Percentiles rank a stretch among this genome's conserved stretches.
phyloP scores from a whole-genome alignment of 768 basidiomycete genomes.

The Leccinum subtestaceum region DNA sequence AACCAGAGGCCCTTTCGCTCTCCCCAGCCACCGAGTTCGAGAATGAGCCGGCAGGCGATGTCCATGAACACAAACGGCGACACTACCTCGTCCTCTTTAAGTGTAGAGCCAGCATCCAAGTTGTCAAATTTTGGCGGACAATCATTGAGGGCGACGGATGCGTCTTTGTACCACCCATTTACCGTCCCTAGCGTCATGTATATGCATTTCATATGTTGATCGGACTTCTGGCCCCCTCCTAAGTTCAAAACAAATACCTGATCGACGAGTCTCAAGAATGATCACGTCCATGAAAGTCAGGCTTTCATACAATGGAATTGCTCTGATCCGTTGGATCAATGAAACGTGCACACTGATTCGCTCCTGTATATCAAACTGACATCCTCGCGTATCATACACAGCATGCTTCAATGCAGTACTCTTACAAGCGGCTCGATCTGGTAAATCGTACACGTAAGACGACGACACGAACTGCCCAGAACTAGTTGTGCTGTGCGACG shows the following conservation, averaged over 20 bases:
- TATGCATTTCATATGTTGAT: neutral
- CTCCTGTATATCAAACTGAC: neutral
- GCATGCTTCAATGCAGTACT: neutral
- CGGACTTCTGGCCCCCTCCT: too few species aligned
- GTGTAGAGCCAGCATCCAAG: slow-evolving; percentile 17
- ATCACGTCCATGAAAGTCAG: too few species aligned
- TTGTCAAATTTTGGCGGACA: slow-evolving; percentile 21
- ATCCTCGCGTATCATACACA: neutral
- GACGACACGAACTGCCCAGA: too few species aligned
- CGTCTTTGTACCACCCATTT: too few species aligned
- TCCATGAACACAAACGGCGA: slow-evolving; percentile 97
- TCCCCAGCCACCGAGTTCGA: slow-evolving; percentile 82
- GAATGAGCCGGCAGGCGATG: slow-evolving; percentile 87
- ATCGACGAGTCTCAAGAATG: too few species aligned
- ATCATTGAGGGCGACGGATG: slow-evolving; percentile 5
- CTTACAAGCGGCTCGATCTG: neutral
- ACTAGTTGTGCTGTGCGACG: neutral
- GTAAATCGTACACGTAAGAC: too few species aligned
- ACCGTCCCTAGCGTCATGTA: too few species aligned
- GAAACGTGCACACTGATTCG: too few species aligned
- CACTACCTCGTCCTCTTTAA: slow-evolving; percentile 60
- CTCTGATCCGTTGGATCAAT: too few species aligned
- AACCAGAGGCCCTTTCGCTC: slow-evolving; percentile 29
- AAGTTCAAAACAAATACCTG: too few species aligned
- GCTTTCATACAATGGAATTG: too few species aligned